A percentile compares a stretch with the other conserved stretches of the same genome.
Evolutionary conservation across 148 eudicot genomes (phyloP).

Genomic region (Nepenthes mirabilis): DNA sequence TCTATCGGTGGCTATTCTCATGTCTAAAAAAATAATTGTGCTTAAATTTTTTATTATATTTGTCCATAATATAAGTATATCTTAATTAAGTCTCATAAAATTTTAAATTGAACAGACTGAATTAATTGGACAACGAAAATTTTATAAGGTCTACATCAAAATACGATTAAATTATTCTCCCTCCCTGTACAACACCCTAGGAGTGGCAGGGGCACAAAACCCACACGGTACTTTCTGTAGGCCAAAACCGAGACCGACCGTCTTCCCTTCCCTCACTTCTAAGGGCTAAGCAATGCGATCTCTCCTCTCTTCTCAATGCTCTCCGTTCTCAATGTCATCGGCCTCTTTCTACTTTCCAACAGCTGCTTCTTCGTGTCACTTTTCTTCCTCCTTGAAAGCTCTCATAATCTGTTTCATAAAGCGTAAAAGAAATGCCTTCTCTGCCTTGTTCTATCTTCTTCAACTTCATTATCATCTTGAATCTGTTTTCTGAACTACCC

Average conservation of each 20-base stretch:
- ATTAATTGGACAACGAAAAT: too few species aligned
- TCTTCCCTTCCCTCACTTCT: constrained; percentile 44
- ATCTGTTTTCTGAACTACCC: constrained; percentile 11
- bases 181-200: constrained; percentile 11
- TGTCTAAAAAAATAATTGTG: too few species aligned
- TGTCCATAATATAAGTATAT: too few species aligned
- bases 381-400: too few species aligned
- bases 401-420: too few species aligned
- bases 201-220: constrained; percentile 21
- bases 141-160: too few species aligned
- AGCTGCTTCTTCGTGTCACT: not conserved
- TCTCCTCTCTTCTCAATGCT: constrained; percentile 6
- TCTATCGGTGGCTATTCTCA: too few species aligned
- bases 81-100: too few species aligned
- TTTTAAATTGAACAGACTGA: too few species aligned
- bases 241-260: constrained; percentile 47
- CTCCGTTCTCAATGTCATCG: constrained; percentile 6
- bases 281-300: constrained; percentile 15
- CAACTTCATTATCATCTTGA: not conserved
- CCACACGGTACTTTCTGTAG: constrained; percentile 31
- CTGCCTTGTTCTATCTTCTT: not conserved
- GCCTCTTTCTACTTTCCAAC: constrained; percentile 9
- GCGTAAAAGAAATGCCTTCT: too few species aligned
- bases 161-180: too few species aligned
- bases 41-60: too few species aligned